These are phyloP conservation scores for Ramaria sp. DNA, from an alignment of 768 basidiomycete species.

Conservation along the genomic window DNA sequence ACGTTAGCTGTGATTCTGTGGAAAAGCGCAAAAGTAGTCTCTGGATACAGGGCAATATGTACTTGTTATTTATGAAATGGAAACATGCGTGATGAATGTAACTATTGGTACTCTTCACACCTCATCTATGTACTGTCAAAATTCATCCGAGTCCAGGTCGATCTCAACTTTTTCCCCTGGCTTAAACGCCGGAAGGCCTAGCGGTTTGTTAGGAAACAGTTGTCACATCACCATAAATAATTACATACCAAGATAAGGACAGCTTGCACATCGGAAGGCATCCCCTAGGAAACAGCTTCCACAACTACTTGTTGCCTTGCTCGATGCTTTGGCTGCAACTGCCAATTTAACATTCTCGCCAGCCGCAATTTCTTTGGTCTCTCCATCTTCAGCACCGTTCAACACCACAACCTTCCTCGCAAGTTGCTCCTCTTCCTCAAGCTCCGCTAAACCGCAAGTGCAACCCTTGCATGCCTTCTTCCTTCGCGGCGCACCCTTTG, in stretches of 20 bases:
- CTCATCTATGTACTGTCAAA: constrained; percentile 28
- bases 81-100: neutral
- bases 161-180: constrained; percentile 98
- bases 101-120: neutral
- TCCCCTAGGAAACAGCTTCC: constrained; percentile 97
- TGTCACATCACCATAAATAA: neutral
- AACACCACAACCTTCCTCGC: constrained; percentile 51
- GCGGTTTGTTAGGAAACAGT: constrained; percentile 7
- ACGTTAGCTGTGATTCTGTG: neutral
- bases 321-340: constrained; percentile 56
- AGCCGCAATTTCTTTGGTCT: constrained; percentile 42
- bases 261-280: constrained; percentile 92
- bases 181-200: constrained; percentile 95
- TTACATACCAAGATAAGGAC: constrained; percentile 89
- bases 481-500: constrained; percentile 40
- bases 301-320: constrained; percentile 92
- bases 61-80: neutral
- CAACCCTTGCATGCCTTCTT: constrained; percentile 96
- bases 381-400: constrained; percentile 51
- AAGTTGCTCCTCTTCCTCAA: constrained; percentile 71
- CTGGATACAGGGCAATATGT: neutral
- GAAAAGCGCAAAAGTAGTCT: neutral
- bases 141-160: constrained; percentile 80
- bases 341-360: constrained; percentile 56
- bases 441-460: constrained; percentile 89